phyloP scores from a whole-genome alignment of 352 stramenopile genomes.

The Phytopythium mirpurense region DNA sequence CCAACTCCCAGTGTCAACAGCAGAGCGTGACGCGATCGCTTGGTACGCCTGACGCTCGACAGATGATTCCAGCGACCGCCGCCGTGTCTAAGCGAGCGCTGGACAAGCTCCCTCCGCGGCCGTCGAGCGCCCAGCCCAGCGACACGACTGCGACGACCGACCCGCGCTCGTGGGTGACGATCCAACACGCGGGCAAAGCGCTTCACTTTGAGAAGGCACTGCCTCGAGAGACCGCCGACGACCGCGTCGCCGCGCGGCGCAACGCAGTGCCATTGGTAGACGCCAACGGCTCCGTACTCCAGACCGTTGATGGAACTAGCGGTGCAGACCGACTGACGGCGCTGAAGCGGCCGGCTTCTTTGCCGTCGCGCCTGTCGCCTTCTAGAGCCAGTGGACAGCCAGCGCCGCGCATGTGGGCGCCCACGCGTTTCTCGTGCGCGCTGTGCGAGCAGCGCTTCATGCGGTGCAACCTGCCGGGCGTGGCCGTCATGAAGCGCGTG shows the following conservation, averaged over 20 bases:
- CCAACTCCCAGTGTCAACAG: too few species aligned
- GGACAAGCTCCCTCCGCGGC: constrained; percentile 6
- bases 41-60: too few species aligned
- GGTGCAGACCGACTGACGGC: neutral
- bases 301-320: neutral
- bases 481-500: constrained; percentile 48
- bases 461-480: constrained; percentile 28
- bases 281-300: neutral
- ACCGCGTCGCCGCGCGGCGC: constrained; percentile 5
- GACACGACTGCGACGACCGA: constrained; percentile 3
- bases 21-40: too few species aligned
- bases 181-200: constrained; percentile 27
- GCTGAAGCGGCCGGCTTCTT: constrained; percentile 17
- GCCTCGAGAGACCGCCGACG: neutral
- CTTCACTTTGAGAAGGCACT: constrained; percentile 32
- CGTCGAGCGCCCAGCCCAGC: constrained; percentile 20
- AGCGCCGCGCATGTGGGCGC: constrained; percentile 16
- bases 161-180: constrained; percentile 26
- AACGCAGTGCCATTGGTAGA: constrained; percentile 14
- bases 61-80: neutral
- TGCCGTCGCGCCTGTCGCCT: constrained; percentile 20
- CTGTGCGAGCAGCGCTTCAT: constrained; percentile 45
- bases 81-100: neutral
- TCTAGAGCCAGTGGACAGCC: neutral
- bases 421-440: constrained; percentile 24